A percentile compares a stretch with the other conserved stretches of the same genome.
Conservation (phyloP, 2,329 filamentous ascomycete species). For the Raffaelea deltoideospora region DNA sequence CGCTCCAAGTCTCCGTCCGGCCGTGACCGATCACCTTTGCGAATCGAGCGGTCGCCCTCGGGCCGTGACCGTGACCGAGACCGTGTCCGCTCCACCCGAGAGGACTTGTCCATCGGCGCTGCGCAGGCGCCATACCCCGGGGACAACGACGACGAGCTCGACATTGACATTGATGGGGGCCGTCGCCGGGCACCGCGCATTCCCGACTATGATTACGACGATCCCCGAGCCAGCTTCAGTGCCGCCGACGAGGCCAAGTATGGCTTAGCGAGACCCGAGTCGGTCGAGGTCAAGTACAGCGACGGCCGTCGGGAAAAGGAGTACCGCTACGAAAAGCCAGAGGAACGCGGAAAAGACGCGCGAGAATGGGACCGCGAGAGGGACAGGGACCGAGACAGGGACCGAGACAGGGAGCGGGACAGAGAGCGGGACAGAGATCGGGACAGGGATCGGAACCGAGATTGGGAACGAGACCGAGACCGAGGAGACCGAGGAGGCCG, state of each 20-base stretch:
- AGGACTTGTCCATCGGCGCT: constrained; percentile 13
- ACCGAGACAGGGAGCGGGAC: constrained; percentile 14
- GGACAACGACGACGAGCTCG: constrained; percentile 18
- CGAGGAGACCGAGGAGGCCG: constrained; percentile 15
- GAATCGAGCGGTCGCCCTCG: constrained; percentile 7
- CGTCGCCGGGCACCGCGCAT: constrained; percentile 16
- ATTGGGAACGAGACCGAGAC: constrained; percentile 13
- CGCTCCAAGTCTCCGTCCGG: constrained; percentile 32
- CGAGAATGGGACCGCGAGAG: too few species aligned
- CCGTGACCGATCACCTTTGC: constrained; percentile 14
- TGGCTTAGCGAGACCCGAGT: constrained; percentile 21
- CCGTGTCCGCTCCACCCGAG: constrained; percentile 19
- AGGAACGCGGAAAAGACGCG: too few species aligned
- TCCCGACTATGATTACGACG: constrained; percentile 15
- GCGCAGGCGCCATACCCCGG: constrained; percentile 30
- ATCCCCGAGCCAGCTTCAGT: constrained; percentile 12
- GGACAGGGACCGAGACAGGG: constrained; percentile 12
- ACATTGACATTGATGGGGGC: constrained; percentile 14
- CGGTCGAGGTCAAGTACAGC: constrained; percentile 14
- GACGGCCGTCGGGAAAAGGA: constrained; percentile 14
- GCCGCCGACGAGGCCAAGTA: constrained; percentile 16
- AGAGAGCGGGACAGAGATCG: constrained; percentile 8
- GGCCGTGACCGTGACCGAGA: constrained; percentile 13
- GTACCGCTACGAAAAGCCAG: constrained; percentile 12
- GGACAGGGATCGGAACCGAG: constrained; percentile 8